Percentiles rank a stretch among this genome's conserved stretches.
Evolutionary conservation across 257 asterid genomes (phyloP).

Genomic region (Rhazya stricta): DNA sequence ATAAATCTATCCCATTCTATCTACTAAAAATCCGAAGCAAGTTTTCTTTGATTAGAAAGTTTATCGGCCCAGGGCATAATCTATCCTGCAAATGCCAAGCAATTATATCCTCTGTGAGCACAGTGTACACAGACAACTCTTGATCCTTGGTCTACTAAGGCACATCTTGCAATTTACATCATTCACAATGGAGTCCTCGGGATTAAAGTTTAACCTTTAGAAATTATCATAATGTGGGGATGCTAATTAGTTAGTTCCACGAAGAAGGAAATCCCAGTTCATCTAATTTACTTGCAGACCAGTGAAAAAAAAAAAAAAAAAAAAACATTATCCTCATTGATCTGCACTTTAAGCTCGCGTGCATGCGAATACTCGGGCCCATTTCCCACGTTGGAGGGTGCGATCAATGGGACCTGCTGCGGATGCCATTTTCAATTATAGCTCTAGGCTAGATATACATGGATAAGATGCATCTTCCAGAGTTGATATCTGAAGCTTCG

Average conservation of each 20-base stretch:
- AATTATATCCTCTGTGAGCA: too few relatives aligned
- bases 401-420: not conserved
- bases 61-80: too few relatives aligned
- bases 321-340: not conserved
- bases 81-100: too few relatives aligned
- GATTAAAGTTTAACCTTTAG: too few relatives aligned
- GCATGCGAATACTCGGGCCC: not conserved
- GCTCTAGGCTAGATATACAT: not conserved
- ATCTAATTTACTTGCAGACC: not conserved
- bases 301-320: not conserved
- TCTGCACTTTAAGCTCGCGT: not conserved
- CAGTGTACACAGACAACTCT: too few relatives aligned
- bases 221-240: slow-evolving; percentile 7
- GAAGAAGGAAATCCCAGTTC: not conserved
- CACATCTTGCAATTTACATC: too few relatives aligned
- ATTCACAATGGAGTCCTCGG: too few relatives aligned
- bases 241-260: slow-evolving; percentile 17
- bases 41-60: too few relatives aligned
- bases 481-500: slow-evolving; percentile 1
- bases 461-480: slow-evolving; percentile 1
- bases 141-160: too few relatives aligned
- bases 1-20: too few relatives aligned
- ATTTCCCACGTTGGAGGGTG: not conserved
- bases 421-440: slow-evolving; percentile 1
- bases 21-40: too few relatives aligned